These are phyloP conservation scores for Lasiosphaeria ovina DNA, from an alignment of 495 filamentous ascomycete genomes.

Conservation along the genomic window DNA sequence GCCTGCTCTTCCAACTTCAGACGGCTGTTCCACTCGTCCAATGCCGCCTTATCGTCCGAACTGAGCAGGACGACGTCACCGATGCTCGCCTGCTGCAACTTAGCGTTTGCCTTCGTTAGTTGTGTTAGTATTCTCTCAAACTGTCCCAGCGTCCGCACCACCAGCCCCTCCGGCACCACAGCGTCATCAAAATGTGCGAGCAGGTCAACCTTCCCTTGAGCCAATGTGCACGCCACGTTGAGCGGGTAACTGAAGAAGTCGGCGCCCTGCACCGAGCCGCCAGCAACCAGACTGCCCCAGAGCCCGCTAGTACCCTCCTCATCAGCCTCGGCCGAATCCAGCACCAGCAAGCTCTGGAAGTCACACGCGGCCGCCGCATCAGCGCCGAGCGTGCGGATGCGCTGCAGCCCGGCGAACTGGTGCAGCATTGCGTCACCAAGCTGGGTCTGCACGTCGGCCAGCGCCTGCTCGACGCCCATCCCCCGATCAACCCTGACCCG, in stretches of 20 bases:
- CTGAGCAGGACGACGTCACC: slow-evolving; percentile 24
- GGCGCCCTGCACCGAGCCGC: slow-evolving; percentile 20
- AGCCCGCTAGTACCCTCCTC: slow-evolving; percentile 13
- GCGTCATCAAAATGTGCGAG: slow-evolving; percentile 29
- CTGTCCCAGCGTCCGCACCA: slow-evolving; percentile 24
- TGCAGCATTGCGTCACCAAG: slow-evolving; percentile 50
- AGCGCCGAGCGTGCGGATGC: slow-evolving; percentile 53
- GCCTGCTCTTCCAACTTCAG: neutral
- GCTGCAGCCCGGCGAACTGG: slow-evolving; percentile 61
- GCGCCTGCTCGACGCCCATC: slow-evolving; percentile 27
- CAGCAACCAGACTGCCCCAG: slow-evolving; percentile 21
- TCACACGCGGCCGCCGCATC: slow-evolving; percentile 57
- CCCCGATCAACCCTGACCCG: slow-evolving; percentile 41
- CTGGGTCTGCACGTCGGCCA: slow-evolving; percentile 48
- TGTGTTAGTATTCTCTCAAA: slow-evolving; percentile 20
- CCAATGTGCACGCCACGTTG: slow-evolving; percentile 24
- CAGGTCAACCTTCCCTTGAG: slow-evolving; percentile 16
- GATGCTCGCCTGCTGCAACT: slow-evolving; percentile 10
- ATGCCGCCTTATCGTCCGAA: slow-evolving; percentile 10
- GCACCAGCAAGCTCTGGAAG: slow-evolving; percentile 57
- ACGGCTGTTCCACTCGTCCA: slow-evolving; percentile 25
- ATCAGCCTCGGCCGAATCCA: slow-evolving; percentile 41
- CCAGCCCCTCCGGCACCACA: slow-evolving; percentile 22
- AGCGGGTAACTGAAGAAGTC: slow-evolving; percentile 28
- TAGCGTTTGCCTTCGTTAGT: slow-evolving; percentile 5